Percentiles rank a stretch among this genome's conserved stretches.
Evolutionary conservation across 257 asterid genomes (phyloP).

Genomic region (Primulina huaijiensis): DNA sequence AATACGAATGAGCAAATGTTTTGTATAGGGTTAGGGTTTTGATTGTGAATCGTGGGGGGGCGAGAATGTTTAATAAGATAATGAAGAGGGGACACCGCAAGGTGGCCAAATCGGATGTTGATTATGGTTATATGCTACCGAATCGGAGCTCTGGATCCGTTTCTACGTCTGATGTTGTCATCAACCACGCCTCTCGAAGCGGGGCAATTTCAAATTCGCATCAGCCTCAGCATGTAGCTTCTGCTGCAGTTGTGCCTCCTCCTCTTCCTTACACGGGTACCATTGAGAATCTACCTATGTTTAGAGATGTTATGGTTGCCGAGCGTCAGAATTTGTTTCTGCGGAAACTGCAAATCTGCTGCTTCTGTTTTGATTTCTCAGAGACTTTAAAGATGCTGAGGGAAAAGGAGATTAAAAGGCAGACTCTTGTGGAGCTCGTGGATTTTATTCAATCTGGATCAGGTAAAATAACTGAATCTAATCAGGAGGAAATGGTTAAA

Average conservation of each 20-base stretch:
- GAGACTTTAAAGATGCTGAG: slow-evolving; percentile 48
- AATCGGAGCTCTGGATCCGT: slow-evolving; percentile 33
- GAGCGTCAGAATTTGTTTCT: slow-evolving; percentile 64
- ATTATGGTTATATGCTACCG: slow-evolving; percentile 27
- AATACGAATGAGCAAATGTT: slow-evolving; percentile 22
- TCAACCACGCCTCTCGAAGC: slow-evolving; percentile 42
- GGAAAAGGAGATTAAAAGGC: slow-evolving; percentile 78
- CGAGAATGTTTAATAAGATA: slow-evolving; percentile 48
- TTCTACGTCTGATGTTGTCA: slow-evolving; percentile 32
- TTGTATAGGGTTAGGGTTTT: slow-evolving; percentile 25
- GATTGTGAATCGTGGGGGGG: not conserved
- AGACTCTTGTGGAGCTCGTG: slow-evolving; percentile 59
- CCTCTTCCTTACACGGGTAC: slow-evolving; percentile 32
- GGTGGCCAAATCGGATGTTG: slow-evolving; percentile 43
- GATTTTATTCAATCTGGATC: slow-evolving; percentile 65
- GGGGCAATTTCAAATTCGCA: slow-evolving; percentile 16
- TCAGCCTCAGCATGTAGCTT: slow-evolving; percentile 19
- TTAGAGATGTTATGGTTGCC: slow-evolving; percentile 48
- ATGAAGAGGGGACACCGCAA: slow-evolving; percentile 48
- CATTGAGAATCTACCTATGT: slow-evolving; percentile 56
- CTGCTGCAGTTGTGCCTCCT: slow-evolving; percentile 24
- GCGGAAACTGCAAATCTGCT: slow-evolving; percentile 61
- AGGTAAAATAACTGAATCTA: slow-evolving; percentile 47
- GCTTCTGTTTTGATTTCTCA: slow-evolving; percentile 50
- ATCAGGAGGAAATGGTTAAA: slow-evolving; percentile 68